Evolutionary conservation across 805 yeast genomes (phyloP).

Genomic region (Torulaspora delbrueckii): DNA sequence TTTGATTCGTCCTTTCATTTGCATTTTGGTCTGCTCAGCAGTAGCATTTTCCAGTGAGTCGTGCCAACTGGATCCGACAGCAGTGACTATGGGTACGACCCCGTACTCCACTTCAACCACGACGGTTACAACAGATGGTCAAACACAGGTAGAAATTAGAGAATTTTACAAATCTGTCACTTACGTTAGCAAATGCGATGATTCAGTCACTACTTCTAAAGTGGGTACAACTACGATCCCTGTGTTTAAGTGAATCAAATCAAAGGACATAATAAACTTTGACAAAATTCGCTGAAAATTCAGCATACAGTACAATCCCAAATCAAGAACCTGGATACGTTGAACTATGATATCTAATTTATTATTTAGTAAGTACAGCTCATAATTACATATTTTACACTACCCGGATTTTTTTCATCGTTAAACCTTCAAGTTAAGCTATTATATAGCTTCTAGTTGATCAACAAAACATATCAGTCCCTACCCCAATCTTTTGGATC

Average conservation of each 20-base stretch:
- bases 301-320: not conserved
- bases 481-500: not conserved
- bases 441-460: not conserved
- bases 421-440: not conserved
- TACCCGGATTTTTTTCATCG: not conserved
- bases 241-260: conserved; percentile 1
- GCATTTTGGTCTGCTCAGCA: not conserved
- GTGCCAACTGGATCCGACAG: conserved; percentile 23
- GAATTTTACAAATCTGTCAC: conserved; percentile 26
- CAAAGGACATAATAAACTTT: not conserved
- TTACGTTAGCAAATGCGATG: conserved; percentile 23
- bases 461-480: not conserved
- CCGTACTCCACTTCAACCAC: conserved; percentile 25
- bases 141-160: conserved; percentile 17
- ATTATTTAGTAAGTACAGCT: not conserved
- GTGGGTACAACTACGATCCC: conserved; percentile 9
- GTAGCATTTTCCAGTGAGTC: conserved; percentile 2
- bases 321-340: not conserved
- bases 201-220: conserved; percentile 4
- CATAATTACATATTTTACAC: not conserved
- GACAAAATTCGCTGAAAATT: not conserved
- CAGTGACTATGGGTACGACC: conserved; percentile 21
- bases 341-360: not conserved
- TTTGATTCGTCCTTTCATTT: not conserved
- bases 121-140: conserved; percentile 18